phyloP scores from a whole-genome alignment of 371 early-diverging fungal species.

The Syncephalastrum contaminatum region DNA sequence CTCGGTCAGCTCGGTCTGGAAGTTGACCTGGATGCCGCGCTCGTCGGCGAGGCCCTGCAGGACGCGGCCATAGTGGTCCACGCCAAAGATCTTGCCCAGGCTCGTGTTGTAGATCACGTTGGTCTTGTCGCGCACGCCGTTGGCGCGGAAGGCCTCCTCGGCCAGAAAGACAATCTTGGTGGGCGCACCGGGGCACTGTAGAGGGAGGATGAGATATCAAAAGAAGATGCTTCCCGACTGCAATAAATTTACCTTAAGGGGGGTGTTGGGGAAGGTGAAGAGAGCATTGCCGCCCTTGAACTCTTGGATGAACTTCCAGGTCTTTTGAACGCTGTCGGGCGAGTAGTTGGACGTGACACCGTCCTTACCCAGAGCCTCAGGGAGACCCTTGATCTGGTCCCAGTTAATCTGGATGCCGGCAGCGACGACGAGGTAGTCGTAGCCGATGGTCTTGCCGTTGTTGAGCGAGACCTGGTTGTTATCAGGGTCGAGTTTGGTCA shows the following conservation, averaged over 20 bases:
- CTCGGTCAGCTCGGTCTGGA: constrained; percentile 68
- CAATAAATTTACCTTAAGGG: constrained; percentile 61
- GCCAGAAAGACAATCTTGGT: constrained; percentile 90
- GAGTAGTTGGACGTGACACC: constrained; percentile 86
- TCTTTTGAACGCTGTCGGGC: constrained; percentile 72
- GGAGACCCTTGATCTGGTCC: constrained; percentile 77
- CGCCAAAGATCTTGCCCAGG: constrained; percentile 83
- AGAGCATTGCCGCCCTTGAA: constrained; percentile 84
- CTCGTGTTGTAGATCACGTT: constrained; percentile 75
- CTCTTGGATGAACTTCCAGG: constrained; percentile 68
- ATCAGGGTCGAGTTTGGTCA: constrained; percentile 67
- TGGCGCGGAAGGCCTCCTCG: constrained; percentile 77
- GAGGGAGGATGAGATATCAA: not conserved
- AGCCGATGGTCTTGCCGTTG: constrained; percentile 69
- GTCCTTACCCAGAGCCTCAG: constrained; percentile 75
- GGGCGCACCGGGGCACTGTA: constrained; percentile 85
- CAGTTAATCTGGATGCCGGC: constrained; percentile 83
- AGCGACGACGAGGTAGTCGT: constrained; percentile 88
- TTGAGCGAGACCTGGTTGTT: constrained; percentile 65
- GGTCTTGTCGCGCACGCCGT: constrained; percentile 68
- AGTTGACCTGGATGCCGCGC: constrained; percentile 71
- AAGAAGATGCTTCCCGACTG: not conserved
- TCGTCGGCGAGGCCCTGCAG: constrained; percentile 67
- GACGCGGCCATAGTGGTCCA: constrained; percentile 82
- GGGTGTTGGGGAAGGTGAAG: constrained; percentile 88